Evolutionary conservation across 768 basidiomycete genomes (phyloP).

Genomic region (Auriscalpium vulgare): DNA sequence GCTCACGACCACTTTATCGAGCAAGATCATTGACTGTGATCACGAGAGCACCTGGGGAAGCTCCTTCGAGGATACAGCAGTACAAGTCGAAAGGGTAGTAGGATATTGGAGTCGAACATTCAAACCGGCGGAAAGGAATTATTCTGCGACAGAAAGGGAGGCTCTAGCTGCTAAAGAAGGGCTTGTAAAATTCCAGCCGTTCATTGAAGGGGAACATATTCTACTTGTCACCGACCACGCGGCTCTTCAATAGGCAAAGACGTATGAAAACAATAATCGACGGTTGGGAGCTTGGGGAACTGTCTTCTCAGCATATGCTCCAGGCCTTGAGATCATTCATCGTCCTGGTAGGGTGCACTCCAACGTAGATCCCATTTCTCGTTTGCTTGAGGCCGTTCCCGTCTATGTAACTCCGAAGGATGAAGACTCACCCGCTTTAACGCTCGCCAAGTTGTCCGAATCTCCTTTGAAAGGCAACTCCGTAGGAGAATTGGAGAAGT

Average conservation of each 20-base stretch:
- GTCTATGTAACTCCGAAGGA: not conserved
- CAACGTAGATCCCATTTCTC: conserved; percentile 23
- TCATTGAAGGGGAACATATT: conserved; percentile 28
- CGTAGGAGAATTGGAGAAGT: no score
- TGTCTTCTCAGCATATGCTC: conserved; percentile 24
- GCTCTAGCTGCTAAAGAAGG: conserved; percentile 31
- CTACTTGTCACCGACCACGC: conserved; percentile 19
- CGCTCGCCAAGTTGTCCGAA: not conserved
- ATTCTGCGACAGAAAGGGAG: conserved; percentile 32
- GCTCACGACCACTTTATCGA: not conserved
- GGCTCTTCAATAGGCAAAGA: conserved; percentile 18
- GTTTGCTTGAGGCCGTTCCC: conserved; percentile 1
- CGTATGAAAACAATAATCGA: conserved; percentile 18
- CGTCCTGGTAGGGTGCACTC: conserved; percentile 26
- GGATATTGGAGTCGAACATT: conserved; percentile 17
- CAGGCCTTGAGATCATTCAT: conserved; percentile 24
- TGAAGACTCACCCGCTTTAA: not conserved
- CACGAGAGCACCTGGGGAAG: not conserved
- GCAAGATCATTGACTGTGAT: not conserved
- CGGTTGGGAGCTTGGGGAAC: conserved; percentile 25
- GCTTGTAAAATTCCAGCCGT: conserved; percentile 29
- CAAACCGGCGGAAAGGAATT: conserved; percentile 17
- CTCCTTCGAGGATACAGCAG: conserved; percentile 13
- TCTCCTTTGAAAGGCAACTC: no score
- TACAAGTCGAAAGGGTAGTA: conserved; percentile 16